These are phyloP conservation scores for Vaccinium corymbosum DNA, from an alignment of 148 eudicot species.

Conservation along the genomic window DNA sequence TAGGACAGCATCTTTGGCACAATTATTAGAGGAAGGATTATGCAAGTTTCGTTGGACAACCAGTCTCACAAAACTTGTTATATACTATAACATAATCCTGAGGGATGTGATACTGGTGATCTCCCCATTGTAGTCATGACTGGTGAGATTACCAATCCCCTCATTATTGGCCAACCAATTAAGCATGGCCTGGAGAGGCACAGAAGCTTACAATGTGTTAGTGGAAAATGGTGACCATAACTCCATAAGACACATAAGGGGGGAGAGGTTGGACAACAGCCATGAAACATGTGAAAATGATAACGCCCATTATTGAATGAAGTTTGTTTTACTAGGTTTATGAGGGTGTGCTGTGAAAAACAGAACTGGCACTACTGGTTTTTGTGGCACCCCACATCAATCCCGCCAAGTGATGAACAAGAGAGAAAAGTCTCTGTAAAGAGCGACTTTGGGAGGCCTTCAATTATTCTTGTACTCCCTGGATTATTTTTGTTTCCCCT, in stretches of 20 bases:
- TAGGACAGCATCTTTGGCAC: neutral
- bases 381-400: neutral
- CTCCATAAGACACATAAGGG: neutral
- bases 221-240: neutral
- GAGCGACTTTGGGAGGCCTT: neutral
- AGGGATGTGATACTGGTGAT: neutral
- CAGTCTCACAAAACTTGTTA: neutral
- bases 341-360: neutral
- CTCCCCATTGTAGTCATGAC: neutral
- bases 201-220: neutral
- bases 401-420: neutral
- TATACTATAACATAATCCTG: neutral
- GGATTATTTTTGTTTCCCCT: neutral
- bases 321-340: neutral
- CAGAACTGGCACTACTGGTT: neutral
- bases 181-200: neutral
- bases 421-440: neutral
- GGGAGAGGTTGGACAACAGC: neutral
- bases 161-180: neutral
- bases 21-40: neutral
- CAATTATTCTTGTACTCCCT: neutral
- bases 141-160: neutral
- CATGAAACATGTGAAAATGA: neutral
- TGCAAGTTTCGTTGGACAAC: neutral
- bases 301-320: neutral